phyloP scores from a whole-genome alignment of 352 stramenopile species.

The Peronospora destructor region DNA sequence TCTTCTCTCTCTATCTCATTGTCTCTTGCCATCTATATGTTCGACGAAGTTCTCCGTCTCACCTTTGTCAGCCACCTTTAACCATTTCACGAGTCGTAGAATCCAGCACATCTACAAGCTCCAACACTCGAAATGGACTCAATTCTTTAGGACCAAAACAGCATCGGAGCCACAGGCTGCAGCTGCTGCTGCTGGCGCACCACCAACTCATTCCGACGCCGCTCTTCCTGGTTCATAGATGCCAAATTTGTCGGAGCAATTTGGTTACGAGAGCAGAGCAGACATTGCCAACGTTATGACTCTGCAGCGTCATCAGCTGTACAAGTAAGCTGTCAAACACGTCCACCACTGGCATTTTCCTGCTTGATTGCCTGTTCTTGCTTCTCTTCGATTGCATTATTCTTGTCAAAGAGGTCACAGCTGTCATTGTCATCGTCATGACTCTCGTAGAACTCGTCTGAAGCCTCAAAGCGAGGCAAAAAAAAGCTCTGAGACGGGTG shows the following conservation, averaged over 20 bases:
- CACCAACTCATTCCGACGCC: constrained; percentile 30
- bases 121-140: constrained; percentile 56
- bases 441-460: constrained; percentile 30
- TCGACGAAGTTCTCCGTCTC: constrained; percentile 39
- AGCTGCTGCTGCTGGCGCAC: constrained; percentile 8
- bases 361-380: constrained; percentile 4
- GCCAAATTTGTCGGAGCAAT: constrained; percentile 56
- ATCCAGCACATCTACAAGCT: constrained; percentile 72
- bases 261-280: constrained; percentile 49
- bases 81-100: constrained; percentile 70
- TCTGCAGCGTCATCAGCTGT: constrained; percentile 58
- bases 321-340: constrained; percentile 56
- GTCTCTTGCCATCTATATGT: constrained; percentile 21
- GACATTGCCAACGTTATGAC: constrained; percentile 42
- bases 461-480: constrained; percentile 4
- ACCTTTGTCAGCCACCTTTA: constrained; percentile 63
- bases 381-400: constrained; percentile 2
- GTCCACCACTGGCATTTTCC: constrained; percentile 20
- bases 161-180: constrained; percentile 1
- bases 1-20: constrained; percentile 33
- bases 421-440: constrained; percentile 20
- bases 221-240: constrained; percentile 54
- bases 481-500: constrained; percentile 8
- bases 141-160: constrained; percentile 28
- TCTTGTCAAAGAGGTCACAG: constrained; percentile 42